A percentile compares a stretch with the other conserved stretches of the same genome.
Conservation (phyloP, 768 basidiomycete genomes). For the Mycena capillaripes region DNA sequence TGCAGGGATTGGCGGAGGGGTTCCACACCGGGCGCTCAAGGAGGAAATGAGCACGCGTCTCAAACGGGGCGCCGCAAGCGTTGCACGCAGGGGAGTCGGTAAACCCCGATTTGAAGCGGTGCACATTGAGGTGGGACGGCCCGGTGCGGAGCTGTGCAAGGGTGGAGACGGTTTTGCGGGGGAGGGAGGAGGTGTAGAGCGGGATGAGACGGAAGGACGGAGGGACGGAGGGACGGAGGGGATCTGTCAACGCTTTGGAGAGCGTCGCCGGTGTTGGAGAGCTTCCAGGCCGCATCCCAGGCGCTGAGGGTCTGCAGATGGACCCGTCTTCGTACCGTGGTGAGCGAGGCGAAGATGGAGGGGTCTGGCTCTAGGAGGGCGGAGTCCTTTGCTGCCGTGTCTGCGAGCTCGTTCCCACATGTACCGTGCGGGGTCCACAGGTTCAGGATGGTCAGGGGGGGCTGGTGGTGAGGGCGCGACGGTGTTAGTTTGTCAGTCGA, state of each 20-base stretch:
- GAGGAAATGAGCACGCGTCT: neutral
- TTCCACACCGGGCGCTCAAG: neutral
- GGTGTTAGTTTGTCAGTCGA: no score
- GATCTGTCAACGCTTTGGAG: neutral
- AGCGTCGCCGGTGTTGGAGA: neutral
- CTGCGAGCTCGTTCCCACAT: neutral
- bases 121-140: neutral
- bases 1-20: neutral
- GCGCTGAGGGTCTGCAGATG: neutral
- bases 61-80: neutral
- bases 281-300: neutral
- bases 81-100: neutral
- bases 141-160: neutral
- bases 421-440: neutral
- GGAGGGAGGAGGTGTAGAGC: neutral
- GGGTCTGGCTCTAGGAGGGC: neutral
- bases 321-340: neutral
- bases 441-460: neutral
- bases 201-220: neutral
- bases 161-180: neutral
- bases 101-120: neutral
- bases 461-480: neutral
- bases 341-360: neutral
- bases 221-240: neutral
- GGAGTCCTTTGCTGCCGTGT: neutral